Evolutionary conservation across 2,329 filamentous ascomycete species (phyloP).

Genomic region (Apiospora hydei): DNA sequence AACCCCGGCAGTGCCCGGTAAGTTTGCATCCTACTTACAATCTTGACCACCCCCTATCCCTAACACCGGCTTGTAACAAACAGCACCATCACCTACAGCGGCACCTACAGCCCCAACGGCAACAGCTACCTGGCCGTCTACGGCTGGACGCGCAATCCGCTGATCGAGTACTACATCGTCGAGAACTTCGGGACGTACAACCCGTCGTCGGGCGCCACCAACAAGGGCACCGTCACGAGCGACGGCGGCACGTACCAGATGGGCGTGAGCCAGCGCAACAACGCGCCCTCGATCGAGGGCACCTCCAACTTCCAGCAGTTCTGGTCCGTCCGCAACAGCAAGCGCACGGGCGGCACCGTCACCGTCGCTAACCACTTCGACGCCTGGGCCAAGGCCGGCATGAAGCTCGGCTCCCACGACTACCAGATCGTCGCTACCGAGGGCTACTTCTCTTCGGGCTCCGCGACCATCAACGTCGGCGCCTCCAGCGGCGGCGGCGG

Average conservation of each 20-base stretch:
- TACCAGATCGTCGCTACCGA: conserved; percentile 43
- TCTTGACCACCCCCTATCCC: neutral
- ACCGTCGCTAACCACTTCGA: conserved; percentile 41
- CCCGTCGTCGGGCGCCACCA: conserved; percentile 45
- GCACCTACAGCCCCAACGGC: conserved; percentile 53
- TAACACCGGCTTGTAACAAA: neutral
- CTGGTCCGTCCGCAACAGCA: conserved; percentile 54
- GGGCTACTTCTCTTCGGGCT: conserved; percentile 52
- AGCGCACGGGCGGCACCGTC: conserved; percentile 44
- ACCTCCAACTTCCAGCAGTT: conserved; percentile 57
- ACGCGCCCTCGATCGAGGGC: conserved; percentile 53
- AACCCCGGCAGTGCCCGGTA: conserved; percentile 38
- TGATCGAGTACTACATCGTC: conserved; percentile 51
- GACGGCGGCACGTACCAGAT: conserved; percentile 46
- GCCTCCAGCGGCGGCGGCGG: neutral
- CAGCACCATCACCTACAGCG: conserved; percentile 58
- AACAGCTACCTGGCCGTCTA: conserved; percentile 52
- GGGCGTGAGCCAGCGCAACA: conserved; percentile 43
- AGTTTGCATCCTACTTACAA: conserved; percentile 3
- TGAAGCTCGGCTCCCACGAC: conserved; percentile 39
- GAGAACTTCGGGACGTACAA: conserved; percentile 53
- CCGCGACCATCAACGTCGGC: conserved; percentile 41
- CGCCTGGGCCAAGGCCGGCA: conserved; percentile 36
- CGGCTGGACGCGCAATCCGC: conserved; percentile 48
- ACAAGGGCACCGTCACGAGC: conserved; percentile 39